A percentile compares a stretch with the other conserved stretches of the same genome.
Conservation (phyloP, 306 rosid genomes). For the Pyrus pyrifolia region DNA sequence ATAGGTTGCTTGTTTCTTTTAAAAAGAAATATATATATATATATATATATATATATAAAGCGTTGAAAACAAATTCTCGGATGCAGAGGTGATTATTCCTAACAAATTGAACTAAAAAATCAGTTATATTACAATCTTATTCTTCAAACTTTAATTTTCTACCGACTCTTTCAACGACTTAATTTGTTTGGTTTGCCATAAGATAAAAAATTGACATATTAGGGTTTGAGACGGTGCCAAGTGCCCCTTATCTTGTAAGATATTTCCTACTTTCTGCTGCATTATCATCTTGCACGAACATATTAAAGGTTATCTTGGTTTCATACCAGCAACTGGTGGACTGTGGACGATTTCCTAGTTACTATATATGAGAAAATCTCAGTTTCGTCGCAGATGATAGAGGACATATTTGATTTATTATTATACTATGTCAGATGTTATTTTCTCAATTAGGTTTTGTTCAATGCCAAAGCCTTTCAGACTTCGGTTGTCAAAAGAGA, state of each 20-base stretch:
- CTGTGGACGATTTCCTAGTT: neutral
- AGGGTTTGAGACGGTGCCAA: conserved; percentile 1
- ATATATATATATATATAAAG: too few species aligned
- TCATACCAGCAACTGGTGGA: neutral
- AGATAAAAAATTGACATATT: neutral
- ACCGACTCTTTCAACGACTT: neutral
- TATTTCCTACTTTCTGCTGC: neutral
- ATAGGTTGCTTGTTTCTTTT: neutral
- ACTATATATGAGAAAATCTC: neutral
- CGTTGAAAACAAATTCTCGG: too few species aligned
- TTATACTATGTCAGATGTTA: too few species aligned
- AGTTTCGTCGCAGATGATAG: neutral
- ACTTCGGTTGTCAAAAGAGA: neutral
- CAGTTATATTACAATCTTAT: too few species aligned
- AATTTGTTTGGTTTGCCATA: neutral
- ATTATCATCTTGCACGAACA: too few species aligned
- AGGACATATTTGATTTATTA: too few species aligned
- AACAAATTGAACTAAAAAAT: neutral
- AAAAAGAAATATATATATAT: too few species aligned
- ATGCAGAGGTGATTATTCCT: neutral
- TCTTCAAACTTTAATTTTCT: neutral
- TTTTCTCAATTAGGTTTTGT: neutral
- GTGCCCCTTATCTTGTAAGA: neutral
- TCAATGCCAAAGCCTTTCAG: neutral
- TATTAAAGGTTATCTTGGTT: too few species aligned